These are phyloP conservation scores for Talaromyces sp. DNA, from an alignment of 2,329 filamentous ascomycete genomes.

Conservation along the genomic window DNA sequence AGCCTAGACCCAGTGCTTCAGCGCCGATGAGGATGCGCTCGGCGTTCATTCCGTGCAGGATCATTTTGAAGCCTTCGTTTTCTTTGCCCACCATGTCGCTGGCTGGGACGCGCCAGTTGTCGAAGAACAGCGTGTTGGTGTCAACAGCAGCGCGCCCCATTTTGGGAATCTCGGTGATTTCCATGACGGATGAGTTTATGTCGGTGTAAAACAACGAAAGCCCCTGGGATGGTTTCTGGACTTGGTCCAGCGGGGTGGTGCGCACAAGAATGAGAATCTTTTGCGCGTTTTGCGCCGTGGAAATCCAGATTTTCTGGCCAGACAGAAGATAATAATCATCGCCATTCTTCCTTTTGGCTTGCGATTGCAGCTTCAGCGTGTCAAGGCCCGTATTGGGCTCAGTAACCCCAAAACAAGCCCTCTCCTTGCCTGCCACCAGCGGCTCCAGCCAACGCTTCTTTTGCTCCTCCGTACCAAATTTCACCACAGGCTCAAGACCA, in stretches of 20 bases:
- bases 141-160: conserved; percentile 44
- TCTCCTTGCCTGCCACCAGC: conserved; percentile 35
- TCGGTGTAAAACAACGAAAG: conserved; percentile 45
- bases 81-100: conserved; percentile 38
- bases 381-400: conserved; percentile 37
- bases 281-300: conserved; percentile 48
- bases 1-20: conserved; percentile 42
- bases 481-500: conserved; percentile 41
- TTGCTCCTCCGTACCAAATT: conserved; percentile 41
- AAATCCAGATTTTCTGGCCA: conserved; percentile 43
- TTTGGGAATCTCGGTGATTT: conserved; percentile 42
- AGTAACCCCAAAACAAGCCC: conserved; percentile 40
- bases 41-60: conserved; percentile 36
- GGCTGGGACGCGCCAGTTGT: conserved; percentile 38
- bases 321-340: conserved; percentile 30
- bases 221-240: conserved; percentile 38
- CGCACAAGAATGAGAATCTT: conserved; percentile 75
- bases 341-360: conserved; percentile 26
- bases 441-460: conserved; percentile 35
- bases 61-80: conserved; percentile 43
- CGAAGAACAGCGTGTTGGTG: conserved; percentile 42
- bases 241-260: conserved; percentile 38
- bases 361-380: conserved; percentile 24
- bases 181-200: conserved; percentile 30
- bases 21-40: conserved; percentile 33